These are phyloP conservation scores for Beauveria scarabaeidicola DNA, from an alignment of 2,329 filamentous ascomycete genomes.

Conservation along the genomic window DNA sequence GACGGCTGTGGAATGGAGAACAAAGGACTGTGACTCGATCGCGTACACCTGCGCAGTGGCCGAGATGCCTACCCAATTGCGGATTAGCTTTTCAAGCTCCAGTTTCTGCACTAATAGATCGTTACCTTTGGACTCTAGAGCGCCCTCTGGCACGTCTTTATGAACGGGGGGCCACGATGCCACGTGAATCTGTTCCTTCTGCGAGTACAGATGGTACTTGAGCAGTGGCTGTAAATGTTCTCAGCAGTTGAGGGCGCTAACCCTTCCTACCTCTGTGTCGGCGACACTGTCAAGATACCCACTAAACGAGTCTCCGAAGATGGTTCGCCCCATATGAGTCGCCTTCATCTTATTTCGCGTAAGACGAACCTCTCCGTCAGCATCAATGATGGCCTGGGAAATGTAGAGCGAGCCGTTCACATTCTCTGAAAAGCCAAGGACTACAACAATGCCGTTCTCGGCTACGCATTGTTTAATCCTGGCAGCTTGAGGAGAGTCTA, in stretches of 20 bases:
- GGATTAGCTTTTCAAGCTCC: neutral
- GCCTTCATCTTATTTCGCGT: constrained; percentile 43
- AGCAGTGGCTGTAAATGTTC: constrained; percentile 43
- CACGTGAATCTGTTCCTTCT: constrained; percentile 39
- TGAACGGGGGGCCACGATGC: constrained; percentile 35
- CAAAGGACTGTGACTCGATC: neutral
- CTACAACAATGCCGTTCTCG: constrained; percentile 31
- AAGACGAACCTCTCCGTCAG: constrained; percentile 29
- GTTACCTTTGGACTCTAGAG: neutral
- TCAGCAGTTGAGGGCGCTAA: constrained; percentile 41
- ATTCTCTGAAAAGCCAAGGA: constrained; percentile 35
- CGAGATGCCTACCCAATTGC: neutral
- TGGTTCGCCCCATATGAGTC: constrained; percentile 42
- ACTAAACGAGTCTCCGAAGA: constrained; percentile 38
- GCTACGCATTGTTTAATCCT: constrained; percentile 25
- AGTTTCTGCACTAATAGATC: no score
- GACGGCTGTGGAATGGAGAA: neutral
- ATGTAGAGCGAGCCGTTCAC: constrained; percentile 33
- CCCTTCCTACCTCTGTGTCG: constrained; percentile 29
- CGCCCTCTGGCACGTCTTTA: neutral
- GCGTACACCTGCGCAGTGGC: neutral
- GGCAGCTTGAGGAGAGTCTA: constrained; percentile 32
- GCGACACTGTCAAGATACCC: constrained; percentile 31
- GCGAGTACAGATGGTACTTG: constrained; percentile 35
- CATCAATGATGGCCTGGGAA: constrained; percentile 34